Evolutionary conservation across 1,139 yeast species (phyloP), one percentile per base, ranked within the genome.

Genomic region (Geotrichum restrictum): DNA sequence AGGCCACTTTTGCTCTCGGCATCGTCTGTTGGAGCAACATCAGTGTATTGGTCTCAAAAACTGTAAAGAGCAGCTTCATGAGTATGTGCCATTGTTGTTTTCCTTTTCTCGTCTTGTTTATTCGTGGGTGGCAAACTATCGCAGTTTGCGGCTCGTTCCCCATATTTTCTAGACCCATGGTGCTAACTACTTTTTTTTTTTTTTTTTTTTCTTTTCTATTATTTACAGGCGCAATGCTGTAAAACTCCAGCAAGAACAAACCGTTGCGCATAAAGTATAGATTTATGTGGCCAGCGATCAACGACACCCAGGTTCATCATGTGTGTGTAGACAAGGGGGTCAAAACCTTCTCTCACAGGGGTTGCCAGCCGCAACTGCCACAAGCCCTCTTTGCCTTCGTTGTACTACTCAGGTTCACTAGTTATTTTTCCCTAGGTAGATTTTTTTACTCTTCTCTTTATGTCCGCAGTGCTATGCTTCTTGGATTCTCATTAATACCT

Each of bases 1-100:
- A 51, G 95, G 96, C 44, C 85, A 84, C 65, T 88, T 82, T 68
- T 88, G 97, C 69, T 86, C 94, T 38, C 84, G 85, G 64, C 97
- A 88, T 71, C 76, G 97, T 55, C 76, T 89, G 56, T 75, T 88
- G 69, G 97, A 88, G 69, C 88, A 85, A 68, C 97, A 88, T 70
- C 69, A 78, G 57, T 88, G 97, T 67, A 74, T 78, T 56, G 95
- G 94, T 6, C 78, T 88, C 57, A 87, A 84, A 64, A 76, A 74
- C 61, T 87, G 95, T 73, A 87, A 87, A 73, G 91, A 88, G 63
- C 81, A 79, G 62, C 83, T 88, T 60, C 95, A 87, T 65, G 82
- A 80, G 68, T 44, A 49, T 19, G 44, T 40, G 24, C 24, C 27
- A 6, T 18, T 38, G 21, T 14, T 18, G 22, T n/a, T 3, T 18